phyloP scores from a whole-genome alignment of 2,329 filamentous ascomycete species.

The Sporothrix phasma region DNA sequence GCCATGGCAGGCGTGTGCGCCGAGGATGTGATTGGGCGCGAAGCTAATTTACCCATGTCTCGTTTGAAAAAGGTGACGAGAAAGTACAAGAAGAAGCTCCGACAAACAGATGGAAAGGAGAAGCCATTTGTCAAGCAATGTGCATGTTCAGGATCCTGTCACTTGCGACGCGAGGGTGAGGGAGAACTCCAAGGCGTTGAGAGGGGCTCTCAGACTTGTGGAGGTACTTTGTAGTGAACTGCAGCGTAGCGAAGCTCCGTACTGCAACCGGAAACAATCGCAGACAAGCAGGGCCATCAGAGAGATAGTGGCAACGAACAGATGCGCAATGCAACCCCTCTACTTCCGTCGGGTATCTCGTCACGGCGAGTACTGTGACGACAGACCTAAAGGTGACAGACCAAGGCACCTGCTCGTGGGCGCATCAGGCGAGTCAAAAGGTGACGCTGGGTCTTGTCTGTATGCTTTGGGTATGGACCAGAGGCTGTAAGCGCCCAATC shows the following conservation, averaged over 20 bases:
- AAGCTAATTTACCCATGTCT: not conserved
- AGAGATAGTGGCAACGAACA: too few relatives aligned
- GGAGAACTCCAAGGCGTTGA: too few relatives aligned
- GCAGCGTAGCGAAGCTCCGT: too few relatives aligned
- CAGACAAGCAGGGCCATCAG: too few relatives aligned
- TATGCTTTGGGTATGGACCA: not conserved
- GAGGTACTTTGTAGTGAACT: too few relatives aligned
- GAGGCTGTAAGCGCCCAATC: slow-evolving; percentile 9
- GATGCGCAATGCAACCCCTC: not conserved
- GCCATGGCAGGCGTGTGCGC: not conserved
- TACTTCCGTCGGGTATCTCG: not conserved
- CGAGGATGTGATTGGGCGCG: not conserved
- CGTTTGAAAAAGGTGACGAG: not conserved
- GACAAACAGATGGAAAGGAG: too few relatives aligned
- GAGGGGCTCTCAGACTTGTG: too few relatives aligned
- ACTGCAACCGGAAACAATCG: not conserved
- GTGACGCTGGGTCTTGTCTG: not conserved
- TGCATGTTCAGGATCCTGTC: too few relatives aligned
- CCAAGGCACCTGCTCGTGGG: not conserved
- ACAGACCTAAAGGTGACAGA: not conserved
- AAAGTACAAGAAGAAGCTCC: too few relatives aligned
- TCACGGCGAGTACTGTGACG: not conserved
- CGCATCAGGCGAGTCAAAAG: not conserved
- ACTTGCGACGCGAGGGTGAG: too few relatives aligned
- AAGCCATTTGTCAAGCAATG: too few relatives aligned